Conservation (phyloP, 805 yeast species). For the Candida sphagnicola region DNA sequence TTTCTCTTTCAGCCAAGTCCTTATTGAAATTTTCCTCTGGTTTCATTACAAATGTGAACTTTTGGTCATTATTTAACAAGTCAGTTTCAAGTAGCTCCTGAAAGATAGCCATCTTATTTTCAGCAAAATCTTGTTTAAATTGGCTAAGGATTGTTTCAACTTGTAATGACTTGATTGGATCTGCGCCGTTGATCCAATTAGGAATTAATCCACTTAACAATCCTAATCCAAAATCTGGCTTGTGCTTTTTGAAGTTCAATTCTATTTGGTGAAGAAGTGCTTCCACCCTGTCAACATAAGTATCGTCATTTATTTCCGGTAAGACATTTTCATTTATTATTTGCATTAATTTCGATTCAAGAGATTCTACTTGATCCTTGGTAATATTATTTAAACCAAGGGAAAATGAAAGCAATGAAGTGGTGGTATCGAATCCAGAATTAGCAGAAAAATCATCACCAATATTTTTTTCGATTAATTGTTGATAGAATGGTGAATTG, state of each 20-base stretch:
- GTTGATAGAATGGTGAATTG: constrained; percentile 83
- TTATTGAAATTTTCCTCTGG: constrained; percentile 60
- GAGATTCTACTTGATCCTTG: constrained; percentile 38
- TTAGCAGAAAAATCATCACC: constrained; percentile 87
- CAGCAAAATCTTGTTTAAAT: constrained; percentile 59
- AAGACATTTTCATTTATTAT: constrained; percentile 42
- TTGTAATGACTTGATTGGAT: constrained; percentile 65
- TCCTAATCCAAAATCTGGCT: constrained; percentile 84
- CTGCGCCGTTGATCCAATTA: constrained; percentile 79
- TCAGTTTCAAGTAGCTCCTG: constrained; percentile 52
- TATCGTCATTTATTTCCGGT: constrained; percentile 23
- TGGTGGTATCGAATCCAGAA: constrained; percentile 80
- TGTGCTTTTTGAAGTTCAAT: constrained; percentile 76
- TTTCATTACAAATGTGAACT: constrained; percentile 69
- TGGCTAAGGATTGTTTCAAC: constrained; percentile 56
- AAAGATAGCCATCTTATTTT: constrained; percentile 51
- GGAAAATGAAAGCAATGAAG: constrained; percentile 73
- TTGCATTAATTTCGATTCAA: constrained; percentile 45
- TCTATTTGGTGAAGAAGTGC: constrained; percentile 90
- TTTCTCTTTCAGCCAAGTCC: constrained; percentile 53
- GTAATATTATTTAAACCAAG: constrained; percentile 80
- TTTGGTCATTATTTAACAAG: constrained; percentile 44
- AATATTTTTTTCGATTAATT: constrained; percentile 76
- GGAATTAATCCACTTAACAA: constrained; percentile 72
- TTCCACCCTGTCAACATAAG: constrained; percentile 49